Evolutionary conservation across 371 early-diverging fungal species (phyloP), one percentile per base, ranked within the genome.

Genomic region (Dentiscutata heterogama): DNA sequence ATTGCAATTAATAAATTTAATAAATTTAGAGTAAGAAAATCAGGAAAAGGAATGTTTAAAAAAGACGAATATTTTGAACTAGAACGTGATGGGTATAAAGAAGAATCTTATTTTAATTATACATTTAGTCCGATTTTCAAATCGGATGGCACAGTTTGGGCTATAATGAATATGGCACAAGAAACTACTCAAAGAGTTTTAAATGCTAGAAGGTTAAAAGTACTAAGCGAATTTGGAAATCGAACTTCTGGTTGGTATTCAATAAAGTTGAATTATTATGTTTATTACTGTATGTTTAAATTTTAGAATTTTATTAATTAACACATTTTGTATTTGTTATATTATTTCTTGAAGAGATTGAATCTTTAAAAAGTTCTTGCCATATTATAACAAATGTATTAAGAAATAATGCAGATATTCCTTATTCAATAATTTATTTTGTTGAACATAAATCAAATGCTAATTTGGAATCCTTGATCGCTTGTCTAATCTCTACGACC

Each of bases 121-220:
- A 42, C 42, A 6, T 71, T 71, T 16, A 71, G 72, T 50, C 42
- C 42, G 31, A 39, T 71, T 18, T 42, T 71, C n/a, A 20, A 13
- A n/a, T 18, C 16, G 42, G 27, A 71, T 71, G 72, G 72, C 0
- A 13, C 20, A 5, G 51, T 71, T 18, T n/a, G 39, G 11, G 72
- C 42, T 35, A 20, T 71, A 39, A 46, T 71, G 5, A 71, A 35
- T 71, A 20, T 46, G 22, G 72, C 42, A 22, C 72, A 71, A 50
- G 72, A 71, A 71, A 71, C 72, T n/a, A 71, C 72, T 46, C 72
- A 71, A 18, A 71, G 72, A 46, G 72, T 71, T 42, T 31, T 71
- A 3, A 20, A 18, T 39, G 42, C 72, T 39, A 35, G 72, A 22
- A 35, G 72, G 7, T 27, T 71, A 39, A 71, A 71, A 46, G 42